Percentiles rank a stretch among this genome's conserved stretches.
Conservation (phyloP, 2,329 filamentous ascomycete genomes). For the Penicillium sp. region DNA sequence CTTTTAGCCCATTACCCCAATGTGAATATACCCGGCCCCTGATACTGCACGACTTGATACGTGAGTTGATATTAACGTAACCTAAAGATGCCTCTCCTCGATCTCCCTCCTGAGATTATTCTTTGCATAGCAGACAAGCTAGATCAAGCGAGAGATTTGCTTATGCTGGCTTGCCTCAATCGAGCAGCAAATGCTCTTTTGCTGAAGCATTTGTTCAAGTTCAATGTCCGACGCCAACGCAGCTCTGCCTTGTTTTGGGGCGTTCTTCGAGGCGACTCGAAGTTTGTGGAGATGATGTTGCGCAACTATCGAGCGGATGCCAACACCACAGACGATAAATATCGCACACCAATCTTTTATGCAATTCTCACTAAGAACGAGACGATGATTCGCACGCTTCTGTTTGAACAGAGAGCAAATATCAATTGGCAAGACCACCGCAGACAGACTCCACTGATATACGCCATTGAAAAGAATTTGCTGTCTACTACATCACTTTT, state of each 20-base stretch:
- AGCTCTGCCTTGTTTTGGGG: too few species aligned
- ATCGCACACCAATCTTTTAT: slow-evolving; percentile 6
- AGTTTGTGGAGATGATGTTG: slow-evolving; percentile 1
- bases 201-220: slow-evolving; percentile 1
- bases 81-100: too few species aligned
- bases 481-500: slow-evolving; percentile 1
- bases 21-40: too few species aligned
- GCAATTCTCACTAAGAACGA: slow-evolving; percentile 1
- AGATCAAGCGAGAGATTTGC: slow-evolving; percentile 1
- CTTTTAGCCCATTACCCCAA: too few species aligned
- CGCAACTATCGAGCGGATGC: neutral
- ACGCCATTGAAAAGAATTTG: neutral
- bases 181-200: neutral
- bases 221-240: too few species aligned
- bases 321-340: slow-evolving; percentile 2
- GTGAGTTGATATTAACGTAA: too few species aligned
- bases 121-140: slow-evolving; percentile 3
- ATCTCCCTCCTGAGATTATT: too few species aligned
- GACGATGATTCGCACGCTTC: slow-evolving; percentile 1
- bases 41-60: too few species aligned
- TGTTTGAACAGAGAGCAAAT: neutral
- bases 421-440: too few species aligned
- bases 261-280: too few species aligned
- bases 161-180: slow-evolving; percentile 4
- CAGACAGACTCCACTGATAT: too few species aligned